Base-by-base conservation (phyloP, 2,329 filamentous ascomycete species). In the Aspergillus thermomutatus region DNA sequence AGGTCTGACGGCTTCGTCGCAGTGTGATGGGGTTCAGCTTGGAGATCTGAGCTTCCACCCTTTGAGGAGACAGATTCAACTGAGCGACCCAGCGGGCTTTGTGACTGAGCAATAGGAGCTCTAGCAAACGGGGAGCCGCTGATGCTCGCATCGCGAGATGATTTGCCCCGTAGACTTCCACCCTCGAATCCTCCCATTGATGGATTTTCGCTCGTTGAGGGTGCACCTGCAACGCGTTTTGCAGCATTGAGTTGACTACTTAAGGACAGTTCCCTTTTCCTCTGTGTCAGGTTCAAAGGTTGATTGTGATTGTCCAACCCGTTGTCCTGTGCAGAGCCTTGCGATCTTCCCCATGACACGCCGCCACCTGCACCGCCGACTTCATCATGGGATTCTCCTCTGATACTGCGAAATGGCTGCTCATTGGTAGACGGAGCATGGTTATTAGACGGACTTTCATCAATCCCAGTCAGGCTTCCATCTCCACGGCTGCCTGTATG, bases 91-190 rank as follows among this genome's bases (percentile, higher is more conserved):
- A 72, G 59, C 11, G 66, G 67, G 34, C 64, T 72, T 19, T 68
- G 62, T 26, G 64, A 52, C 25, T 69, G 68, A 28, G 66, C 64
- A 2, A 62, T 63, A 8, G 77, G 72, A 14, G 77, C 72, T 56
- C 80, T 74, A 56, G 76, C 67, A 64, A 82, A 82, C 21, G 80
- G 80, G 34, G 74, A 76, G 7, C 80, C 79, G 55, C 76, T 80
- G 45, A 79, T 80, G 48, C 75, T 77, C 43, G 68, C 67, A 62
- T 68, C 67, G 2, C 66, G 64, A 58, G 69, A 69, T 50, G 56
- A 57, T 53, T 64, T 61, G 11, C 62, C 64, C n/a, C 61, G 66
- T 17, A 68, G 57, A 50, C 67, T 71, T 26, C 59, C 52, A 34
- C 54, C 56, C 25, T 63, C 64, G 23, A 56, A 58, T 46, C 64